phyloP scores from a whole-genome alignment of 2,329 filamentous ascomycete species.

The Madurella fahalii region DNA sequence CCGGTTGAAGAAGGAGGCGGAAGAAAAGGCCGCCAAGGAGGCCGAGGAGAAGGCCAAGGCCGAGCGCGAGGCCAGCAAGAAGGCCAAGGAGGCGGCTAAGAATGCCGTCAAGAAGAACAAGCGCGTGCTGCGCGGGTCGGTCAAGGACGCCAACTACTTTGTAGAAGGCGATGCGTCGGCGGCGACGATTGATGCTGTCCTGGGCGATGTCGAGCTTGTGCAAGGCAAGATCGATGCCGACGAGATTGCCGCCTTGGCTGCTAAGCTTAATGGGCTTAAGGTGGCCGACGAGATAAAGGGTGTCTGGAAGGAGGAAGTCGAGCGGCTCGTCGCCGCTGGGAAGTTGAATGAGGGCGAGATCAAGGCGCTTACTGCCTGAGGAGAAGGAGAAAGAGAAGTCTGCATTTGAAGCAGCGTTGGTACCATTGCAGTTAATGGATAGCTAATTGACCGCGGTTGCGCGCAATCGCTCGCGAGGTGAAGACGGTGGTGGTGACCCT shows the following conservation, averaged over 20 bases:
- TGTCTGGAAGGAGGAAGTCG: conserved; percentile 73
- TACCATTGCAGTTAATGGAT: not conserved
- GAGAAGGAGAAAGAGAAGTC: not conserved
- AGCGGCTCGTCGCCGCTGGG: conserved; percentile 72
- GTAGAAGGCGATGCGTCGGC: conserved; percentile 66
- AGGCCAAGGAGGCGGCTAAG: conserved; percentile 98
- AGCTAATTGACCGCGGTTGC: not conserved
- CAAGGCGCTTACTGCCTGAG: conserved; percentile 54
- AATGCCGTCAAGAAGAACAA: conserved; percentile 99
- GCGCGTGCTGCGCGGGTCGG: conserved; percentile 86
- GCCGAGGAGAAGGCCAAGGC: conserved; percentile 84
- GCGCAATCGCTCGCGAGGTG: not conserved
- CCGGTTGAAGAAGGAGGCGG: conserved; percentile 75
- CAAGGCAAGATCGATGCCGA: conserved; percentile 87
- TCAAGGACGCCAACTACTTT: conserved; percentile 99
- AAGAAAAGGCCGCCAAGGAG: conserved; percentile 73
- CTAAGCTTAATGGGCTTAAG: conserved; percentile 74
- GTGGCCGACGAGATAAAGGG: conserved; percentile 80
- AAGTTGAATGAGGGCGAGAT: conserved; percentile 82
- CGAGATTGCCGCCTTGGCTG: conserved; percentile 79
- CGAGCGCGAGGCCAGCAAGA: conserved; percentile 80
- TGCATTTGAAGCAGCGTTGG: not conserved
- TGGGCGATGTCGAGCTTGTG: conserved; percentile 80
- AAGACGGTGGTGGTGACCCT: no score
- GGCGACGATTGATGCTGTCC: conserved; percentile 73